phyloP scores from a whole-genome alignment of 169 alveolate species.

The Blepharisma undulans region DNA sequence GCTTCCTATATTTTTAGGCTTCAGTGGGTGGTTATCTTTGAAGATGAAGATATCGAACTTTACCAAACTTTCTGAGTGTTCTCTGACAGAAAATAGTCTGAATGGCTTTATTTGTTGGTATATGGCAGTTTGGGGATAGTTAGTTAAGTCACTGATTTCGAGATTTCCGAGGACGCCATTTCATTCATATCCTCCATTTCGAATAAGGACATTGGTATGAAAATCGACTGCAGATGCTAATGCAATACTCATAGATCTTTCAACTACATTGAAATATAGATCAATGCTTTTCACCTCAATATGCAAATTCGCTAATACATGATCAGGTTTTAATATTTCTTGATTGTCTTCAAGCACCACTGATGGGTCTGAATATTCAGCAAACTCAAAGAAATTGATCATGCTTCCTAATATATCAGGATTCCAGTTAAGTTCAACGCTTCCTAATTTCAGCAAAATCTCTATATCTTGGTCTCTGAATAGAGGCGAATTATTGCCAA shows the following conservation, averaged over 20 bases:
- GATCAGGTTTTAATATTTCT: neutral
- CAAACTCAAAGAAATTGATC: constrained; percentile 16
- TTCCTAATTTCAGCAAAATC: neutral
- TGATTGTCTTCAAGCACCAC: neutral
- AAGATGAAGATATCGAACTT: neutral
- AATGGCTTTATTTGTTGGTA: neutral
- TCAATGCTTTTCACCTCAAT: neutral
- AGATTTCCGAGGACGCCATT: neutral
- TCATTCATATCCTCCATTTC: constrained; percentile 14
- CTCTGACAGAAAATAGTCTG: neutral
- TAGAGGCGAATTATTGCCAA: neutral
- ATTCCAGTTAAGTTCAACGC: constrained; percentile 33
- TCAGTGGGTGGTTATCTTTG: neutral
- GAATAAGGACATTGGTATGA: neutral
- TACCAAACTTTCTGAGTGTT: neutral
- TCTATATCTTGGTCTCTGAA: neutral
- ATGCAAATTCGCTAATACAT: neutral
- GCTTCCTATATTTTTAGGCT: neutral
- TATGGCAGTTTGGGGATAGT: neutral
- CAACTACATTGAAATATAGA: neutral
- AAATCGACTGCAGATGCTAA: neutral
- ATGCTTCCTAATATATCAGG: neutral
- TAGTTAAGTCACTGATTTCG: constrained; percentile 11
- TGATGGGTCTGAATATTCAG: constrained; percentile 34
- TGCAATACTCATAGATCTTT: neutral